Evolutionary conservation across 1,284 basidiomycete species (phyloP).

Genomic region (Ceratorhiza oryzae-sativae): DNA sequence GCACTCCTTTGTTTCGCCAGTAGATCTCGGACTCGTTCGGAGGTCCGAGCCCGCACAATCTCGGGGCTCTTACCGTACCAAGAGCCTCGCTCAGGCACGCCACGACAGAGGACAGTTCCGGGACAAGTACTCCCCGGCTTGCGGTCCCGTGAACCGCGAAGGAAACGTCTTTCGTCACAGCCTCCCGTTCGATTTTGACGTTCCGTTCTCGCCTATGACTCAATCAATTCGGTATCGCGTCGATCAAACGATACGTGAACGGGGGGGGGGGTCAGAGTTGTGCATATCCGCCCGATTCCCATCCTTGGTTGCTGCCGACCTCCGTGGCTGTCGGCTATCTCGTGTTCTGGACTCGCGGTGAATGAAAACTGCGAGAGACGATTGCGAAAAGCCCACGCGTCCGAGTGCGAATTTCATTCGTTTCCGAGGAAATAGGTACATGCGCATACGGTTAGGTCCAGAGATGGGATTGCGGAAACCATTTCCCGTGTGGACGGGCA

Average conservation of each 20-base stretch:
- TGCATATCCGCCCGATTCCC: too few relatives aligned
- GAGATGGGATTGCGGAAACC: background rate
- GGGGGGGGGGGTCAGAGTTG: background rate
- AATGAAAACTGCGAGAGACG: background rate
- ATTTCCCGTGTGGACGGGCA: too few relatives aligned
- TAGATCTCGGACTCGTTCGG: too few relatives aligned
- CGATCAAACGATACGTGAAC: background rate
- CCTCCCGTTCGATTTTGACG: background rate
- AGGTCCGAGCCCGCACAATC: too few relatives aligned
- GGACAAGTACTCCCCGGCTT: too few relatives aligned
- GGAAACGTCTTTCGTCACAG: background rate
- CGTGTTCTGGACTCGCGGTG: constrained; percentile 7
- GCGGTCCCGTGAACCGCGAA: background rate
- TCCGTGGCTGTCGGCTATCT: background rate
- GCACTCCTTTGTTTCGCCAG: too few relatives aligned
- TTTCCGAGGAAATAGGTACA: background rate
- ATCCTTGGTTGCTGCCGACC: background rate
- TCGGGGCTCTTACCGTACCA: too few relatives aligned
- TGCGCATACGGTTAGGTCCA: background rate
- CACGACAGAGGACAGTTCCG: background rate
- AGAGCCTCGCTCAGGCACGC: background rate
- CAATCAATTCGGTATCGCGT: background rate
- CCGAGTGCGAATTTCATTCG: too few relatives aligned
- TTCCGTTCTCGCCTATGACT: background rate
- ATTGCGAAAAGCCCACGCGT: too few relatives aligned